Evolutionary conservation across 2,329 filamentous ascomycete species (phyloP), one percentile per base, ranked within the genome.

Genomic region (Aphanoascus verrucosus): DNA sequence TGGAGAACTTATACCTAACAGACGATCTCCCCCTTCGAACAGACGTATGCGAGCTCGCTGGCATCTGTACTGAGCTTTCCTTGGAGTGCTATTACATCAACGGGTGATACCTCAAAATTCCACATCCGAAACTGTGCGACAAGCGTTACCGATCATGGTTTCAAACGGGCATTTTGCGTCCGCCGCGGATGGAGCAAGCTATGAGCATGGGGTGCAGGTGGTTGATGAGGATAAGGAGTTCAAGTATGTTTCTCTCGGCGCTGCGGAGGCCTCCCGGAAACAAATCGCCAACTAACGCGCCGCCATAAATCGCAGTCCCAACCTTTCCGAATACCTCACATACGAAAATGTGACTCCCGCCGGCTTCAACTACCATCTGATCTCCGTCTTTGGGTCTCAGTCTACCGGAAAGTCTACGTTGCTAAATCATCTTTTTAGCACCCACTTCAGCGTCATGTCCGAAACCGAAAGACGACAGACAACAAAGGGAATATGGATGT

Each of bases 401-500:
- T 97, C 93, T 19, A 98, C 93, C 35, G 93, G 93, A 62, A 98
- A 98, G 75, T 97, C 93, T 44, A 98, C 93, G 5, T 79, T 98
- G 44, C 82, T 98, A 59, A 98, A 98, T 75, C 79, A 91, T 71
- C 83, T 98, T 54, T 98, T 98, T 68, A 88, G 88, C 58, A 98
- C 93, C 61, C 80, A 90, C 54, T 98, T 98, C 74, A 91, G 88
- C 61, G 91, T 98, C 67, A 98, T 98, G 93, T 88, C 88, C 63
- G 93, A 98, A 77, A 79, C 83, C 58, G 89, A 96, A 70, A 82
- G 93, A 59, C 84, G 89, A 57, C 93, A 98, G 77, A 98, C 93
- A 0, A 98, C 93, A 43, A 98, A 97, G 76, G 93, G 93, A 66
- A 98, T 98, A 68, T 98, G 93, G 93, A 85, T 98, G 85, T 94